Evolutionary conservation across 257 asterid species (phyloP), one percentile per base, ranked within the genome.

Genomic region (Nicotiana benthamiana): DNA sequence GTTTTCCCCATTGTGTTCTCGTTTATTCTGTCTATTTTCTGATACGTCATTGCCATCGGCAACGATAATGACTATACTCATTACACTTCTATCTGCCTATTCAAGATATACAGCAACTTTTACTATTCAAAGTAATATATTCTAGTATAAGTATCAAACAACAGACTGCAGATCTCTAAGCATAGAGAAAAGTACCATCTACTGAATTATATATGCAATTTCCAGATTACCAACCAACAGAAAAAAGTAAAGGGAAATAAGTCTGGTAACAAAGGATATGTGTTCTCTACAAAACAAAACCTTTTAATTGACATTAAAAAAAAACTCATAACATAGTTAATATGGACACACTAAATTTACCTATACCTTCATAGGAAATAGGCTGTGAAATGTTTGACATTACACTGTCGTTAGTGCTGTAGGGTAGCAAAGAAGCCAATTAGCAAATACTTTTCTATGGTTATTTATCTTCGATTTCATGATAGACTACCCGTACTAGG

Each of bases 1-100:
- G 63, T 60, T 75, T 53, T 54, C 48, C 22, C 46, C 32, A 34
- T 56, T 86, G 32, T 75, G 18, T 75, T 56, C 77, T 86, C 83
- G 79, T 60, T 84, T 46, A 34, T 20, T 61, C 34, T n/a, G 40
- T 60, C 51, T 60, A 40, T 61, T 53, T 54, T 67, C 53, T 64
- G 68, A 79, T 52, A 70, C 51, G 40, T 30, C 83, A 60, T 2
- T 6, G 32, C 75, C 48, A 43, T 67, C 40, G 10, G 26, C 59
- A 3, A 4, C 59, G 7, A 26, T 11, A 43, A 56, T 28, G 82
- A 76, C 57, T 80, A 85, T 83, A 83, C 83, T 18, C 81, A n/a
- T n/a, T n/a, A n/a, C n/a, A n/a, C n/a, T n/a, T n/a, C n/a, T n/a
- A n/a, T n/a, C n/a, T n/a, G n/a, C n/a, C n/a, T n/a, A n/a, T n/a